Percentiles rank a stretch among this genome's conserved stretches.
These are phyloP conservation scores for Kandelia obovata DNA, from an alignment of 345 rosid species.

Conservation along the genomic window DNA sequence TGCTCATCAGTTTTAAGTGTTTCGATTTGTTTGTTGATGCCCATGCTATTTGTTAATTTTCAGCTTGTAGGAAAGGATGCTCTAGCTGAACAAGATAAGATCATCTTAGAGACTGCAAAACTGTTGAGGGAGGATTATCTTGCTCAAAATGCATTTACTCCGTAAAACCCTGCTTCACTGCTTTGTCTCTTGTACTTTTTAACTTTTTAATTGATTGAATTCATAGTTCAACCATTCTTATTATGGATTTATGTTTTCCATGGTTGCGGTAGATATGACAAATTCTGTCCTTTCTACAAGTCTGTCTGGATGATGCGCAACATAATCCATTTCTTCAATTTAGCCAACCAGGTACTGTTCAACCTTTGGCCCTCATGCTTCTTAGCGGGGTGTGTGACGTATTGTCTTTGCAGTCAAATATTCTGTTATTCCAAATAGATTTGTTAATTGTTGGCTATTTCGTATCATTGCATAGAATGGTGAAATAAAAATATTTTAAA, in stretches of 20 bases:
- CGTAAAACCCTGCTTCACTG: conserved; percentile 48
- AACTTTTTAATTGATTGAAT: neutral
- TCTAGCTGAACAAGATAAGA: conserved; percentile 91
- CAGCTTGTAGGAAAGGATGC: conserved; percentile 99
- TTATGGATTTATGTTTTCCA: conserved; percentile 7
- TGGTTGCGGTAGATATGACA: conserved; percentile 67
- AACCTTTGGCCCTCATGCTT: neutral
- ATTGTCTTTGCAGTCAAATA: no score
- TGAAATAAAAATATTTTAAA: no score
- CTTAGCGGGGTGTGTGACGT: no score
- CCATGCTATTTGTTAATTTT: conserved; percentile 19
- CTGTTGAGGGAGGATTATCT: conserved; percentile 98
- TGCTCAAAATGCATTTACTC: conserved; percentile 98
- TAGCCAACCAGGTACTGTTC: conserved; percentile 86
- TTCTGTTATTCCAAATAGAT: no score
- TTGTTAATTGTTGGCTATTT: no score
- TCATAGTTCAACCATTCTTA: neutral
- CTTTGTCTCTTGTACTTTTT: neutral
- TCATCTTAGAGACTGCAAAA: conserved; percentile 95
- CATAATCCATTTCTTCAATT: conserved; percentile 85
- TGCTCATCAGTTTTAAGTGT: neutral
- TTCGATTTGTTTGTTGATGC: conserved; percentile 12
- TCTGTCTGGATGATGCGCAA: conserved; percentile 99
- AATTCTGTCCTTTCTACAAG: conserved; percentile 98
- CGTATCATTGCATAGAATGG: no score